Percentiles rank a stretch among this genome's conserved stretches.
Conservation (phyloP, 352 stramenopile species). For the Globisporangium nodosum region DNA sequence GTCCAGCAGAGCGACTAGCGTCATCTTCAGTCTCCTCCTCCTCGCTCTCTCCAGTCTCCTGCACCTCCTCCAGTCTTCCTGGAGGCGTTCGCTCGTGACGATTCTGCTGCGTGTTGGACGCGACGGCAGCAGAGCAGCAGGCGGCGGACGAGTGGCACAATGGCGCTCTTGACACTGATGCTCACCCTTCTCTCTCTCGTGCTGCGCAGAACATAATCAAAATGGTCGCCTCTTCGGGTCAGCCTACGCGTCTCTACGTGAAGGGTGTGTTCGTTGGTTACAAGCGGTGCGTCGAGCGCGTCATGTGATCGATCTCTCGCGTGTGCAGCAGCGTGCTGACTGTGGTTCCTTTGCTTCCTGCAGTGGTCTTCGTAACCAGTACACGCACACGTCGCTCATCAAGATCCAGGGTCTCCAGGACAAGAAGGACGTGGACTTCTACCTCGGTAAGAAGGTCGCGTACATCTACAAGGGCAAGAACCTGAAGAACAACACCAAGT, state of each 20-base stretch:
- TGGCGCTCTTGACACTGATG: not conserved
- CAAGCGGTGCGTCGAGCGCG: conserved; percentile 78
- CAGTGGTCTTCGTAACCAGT: conserved; percentile 94
- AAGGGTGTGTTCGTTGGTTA: conserved; percentile 99
- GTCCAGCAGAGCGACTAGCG: not conserved
- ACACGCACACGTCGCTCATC: conserved; percentile 97
- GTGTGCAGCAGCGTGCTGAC: not conserved
- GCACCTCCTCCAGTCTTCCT: not conserved
- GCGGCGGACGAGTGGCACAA: not conserved
- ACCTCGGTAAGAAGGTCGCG: conserved; percentile 99
- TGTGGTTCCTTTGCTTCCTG: not conserved
- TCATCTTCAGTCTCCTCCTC: not conserved
- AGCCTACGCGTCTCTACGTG: conserved; percentile 96
- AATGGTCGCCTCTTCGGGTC: conserved; percentile 89
- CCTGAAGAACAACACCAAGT: conserved; percentile 96
- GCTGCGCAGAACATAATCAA: conserved; percentile 67
- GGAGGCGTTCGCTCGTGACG: not conserved
- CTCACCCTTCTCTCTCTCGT: not conserved
- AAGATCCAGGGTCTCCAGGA: conserved; percentile 99
- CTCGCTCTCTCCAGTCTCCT: not conserved
- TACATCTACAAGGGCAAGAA: conserved; percentile 99
- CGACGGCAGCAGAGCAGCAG: not conserved
- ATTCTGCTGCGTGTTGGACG: not conserved
- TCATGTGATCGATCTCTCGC: not conserved
- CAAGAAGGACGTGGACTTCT: conserved; percentile 98